Evolutionary conservation across 257 asterid species (phyloP), one percentile per base, ranked within the genome.

Genomic region (Vinca minor): DNA sequence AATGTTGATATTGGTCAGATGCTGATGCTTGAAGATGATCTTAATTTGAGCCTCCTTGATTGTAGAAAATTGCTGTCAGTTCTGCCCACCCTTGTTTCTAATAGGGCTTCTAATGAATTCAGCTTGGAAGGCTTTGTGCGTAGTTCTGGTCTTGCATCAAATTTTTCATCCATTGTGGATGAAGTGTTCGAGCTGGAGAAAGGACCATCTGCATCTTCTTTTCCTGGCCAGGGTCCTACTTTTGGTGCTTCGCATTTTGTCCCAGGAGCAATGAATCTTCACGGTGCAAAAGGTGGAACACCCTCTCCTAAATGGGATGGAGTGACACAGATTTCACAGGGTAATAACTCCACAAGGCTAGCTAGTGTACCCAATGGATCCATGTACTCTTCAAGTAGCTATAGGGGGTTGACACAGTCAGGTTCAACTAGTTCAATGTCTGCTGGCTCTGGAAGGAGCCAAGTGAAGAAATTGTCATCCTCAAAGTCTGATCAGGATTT

Each of bases 401-500:
- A 73, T 70, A 85, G 80, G 79, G 82, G 84, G 73, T 70, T 81
- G 44, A 48, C 80, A 38, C 95, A 78, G 36, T 78, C 96, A 28
- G 88, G 82, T 61, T 82, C 95, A 64, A 69, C 84, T 66, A 83
- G 85, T 71, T 83, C 85, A 35, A 69, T 82, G 34, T 45, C 84
- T 45, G 52, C 84, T 39, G 74, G 74, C 21, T 70, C 75, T 67
- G 94, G 79, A 70, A 81, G 84, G 73, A 81, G 70, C 73, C 84
- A 80, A 60, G 69, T 69, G 73, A 89, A 76, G 69, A 83, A 75
- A 63, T 67, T 88, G 76, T 42, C 85, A 39, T 81, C 78, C 67
- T 89, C 97, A 11, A 89, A 84, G 77, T 89, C 97, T 45, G 95
- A 93, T 67, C 98, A 93, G 81, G 97, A 93, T 77, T 81, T 87